phyloP scores from a whole-genome alignment of 108 stramenopile genomes.

The Nannochloropsis granulata region DNA sequence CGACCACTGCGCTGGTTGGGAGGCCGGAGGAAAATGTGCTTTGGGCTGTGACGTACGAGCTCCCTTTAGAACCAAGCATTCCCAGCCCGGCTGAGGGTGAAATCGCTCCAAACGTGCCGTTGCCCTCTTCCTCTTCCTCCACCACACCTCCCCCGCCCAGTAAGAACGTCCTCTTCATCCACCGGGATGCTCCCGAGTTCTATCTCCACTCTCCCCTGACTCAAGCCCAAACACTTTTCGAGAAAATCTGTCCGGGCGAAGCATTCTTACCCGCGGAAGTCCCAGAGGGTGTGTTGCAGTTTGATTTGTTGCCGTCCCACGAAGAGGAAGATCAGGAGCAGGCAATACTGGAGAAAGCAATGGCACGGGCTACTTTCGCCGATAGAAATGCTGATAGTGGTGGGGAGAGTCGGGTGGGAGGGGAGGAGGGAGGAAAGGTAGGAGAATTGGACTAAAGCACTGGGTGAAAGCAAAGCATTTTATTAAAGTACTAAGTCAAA shows the following conservation, averaged over 20 bases:
- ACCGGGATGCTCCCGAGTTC: background rate
- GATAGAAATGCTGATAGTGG: no score
- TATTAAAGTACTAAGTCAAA: no score
- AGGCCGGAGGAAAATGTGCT: background rate
- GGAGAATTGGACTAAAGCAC: no score
- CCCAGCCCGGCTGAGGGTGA: background rate
- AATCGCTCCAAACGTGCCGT: background rate
- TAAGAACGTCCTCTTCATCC: background rate
- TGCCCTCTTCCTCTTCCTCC: background rate
- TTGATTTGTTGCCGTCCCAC: background rate
- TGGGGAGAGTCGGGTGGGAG: no score
- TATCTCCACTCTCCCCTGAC: background rate
- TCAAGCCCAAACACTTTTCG: background rate
- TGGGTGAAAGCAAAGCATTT: no score
- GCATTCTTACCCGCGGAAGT: background rate
- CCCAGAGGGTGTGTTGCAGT: background rate
- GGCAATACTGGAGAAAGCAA: background rate
- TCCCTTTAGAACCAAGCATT: background rate
- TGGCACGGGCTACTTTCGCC: background rate
- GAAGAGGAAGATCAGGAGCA: background rate
- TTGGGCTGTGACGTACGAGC: background rate
- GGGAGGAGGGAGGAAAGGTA: no score
- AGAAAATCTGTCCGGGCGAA: background rate
- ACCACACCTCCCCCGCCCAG: background rate
- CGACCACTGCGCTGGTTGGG: background rate